phyloP scores from a whole-genome alignment of 169 alveolate species.

The Eimeria acervulina region DNA sequence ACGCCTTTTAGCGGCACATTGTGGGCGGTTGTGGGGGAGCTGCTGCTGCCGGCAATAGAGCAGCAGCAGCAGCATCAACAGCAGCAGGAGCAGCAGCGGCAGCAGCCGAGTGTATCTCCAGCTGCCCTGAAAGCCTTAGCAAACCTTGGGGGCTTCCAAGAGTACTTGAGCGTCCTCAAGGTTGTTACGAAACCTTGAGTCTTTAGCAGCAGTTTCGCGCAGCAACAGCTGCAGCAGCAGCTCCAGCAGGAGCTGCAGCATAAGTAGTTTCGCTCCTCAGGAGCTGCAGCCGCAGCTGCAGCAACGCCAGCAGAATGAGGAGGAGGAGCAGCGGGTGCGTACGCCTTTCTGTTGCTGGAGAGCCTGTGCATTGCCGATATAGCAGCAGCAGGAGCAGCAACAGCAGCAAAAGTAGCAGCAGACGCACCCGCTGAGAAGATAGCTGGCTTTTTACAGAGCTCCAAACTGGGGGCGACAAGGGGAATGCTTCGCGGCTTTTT shows the following conservation, averaged over 20 bases:
- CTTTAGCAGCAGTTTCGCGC: neutral
- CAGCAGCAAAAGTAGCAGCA: no score
- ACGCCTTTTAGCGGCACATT: conserved; percentile 43
- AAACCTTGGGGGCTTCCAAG: conserved; percentile 46
- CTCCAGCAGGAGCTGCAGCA: neutral
- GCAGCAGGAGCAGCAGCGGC: conserved; percentile 20
- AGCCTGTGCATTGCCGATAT: no score
- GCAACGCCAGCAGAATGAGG: no score
- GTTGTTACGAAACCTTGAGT: conserved; percentile 7
- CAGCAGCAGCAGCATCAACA: conserved; percentile 54
- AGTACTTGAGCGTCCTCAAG: conserved; percentile 53
- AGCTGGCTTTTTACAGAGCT: no score
- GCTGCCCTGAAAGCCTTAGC: conserved; percentile 38
- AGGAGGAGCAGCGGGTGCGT: no score
- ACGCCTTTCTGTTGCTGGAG: no score
- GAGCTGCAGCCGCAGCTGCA: no score
- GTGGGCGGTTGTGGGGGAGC: conserved; percentile 57
- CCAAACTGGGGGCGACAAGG: no score
- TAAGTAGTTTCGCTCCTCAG: neutral
- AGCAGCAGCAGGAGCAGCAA: no score
- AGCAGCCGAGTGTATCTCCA: conserved; percentile 6
- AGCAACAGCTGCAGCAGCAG: conserved; percentile 18
- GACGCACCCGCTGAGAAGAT: no score
- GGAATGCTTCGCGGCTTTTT: no score
- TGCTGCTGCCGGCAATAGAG: conserved; percentile 48